A percentile compares a stretch with the other conserved stretches of the same genome.
Conservation (phyloP, 2,329 filamentous ascomycete species). For the Colletotrichum paranaense region DNA sequence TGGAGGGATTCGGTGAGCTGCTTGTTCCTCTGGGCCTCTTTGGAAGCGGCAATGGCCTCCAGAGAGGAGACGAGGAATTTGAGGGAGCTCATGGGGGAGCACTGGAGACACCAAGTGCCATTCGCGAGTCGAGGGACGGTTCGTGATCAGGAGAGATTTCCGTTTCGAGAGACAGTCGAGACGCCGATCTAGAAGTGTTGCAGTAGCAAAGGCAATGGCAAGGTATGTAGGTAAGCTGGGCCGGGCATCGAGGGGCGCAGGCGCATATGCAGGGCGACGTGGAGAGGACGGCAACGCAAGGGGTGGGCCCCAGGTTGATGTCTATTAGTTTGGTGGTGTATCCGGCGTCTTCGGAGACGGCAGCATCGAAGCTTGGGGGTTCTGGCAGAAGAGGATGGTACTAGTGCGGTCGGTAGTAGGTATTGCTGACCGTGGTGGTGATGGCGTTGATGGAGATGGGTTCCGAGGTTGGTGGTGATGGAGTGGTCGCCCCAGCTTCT, state of each 20-base stretch:
- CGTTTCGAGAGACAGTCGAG: background rate
- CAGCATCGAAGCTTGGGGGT: background rate
- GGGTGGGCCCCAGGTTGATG: background rate
- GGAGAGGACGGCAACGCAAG: conserved; percentile 10
- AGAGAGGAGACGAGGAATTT: conserved; percentile 95
- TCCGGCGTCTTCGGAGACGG: background rate
- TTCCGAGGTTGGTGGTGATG: background rate
- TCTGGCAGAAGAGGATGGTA: background rate
- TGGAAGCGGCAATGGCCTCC: conserved; percentile 90
- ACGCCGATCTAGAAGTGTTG: background rate
- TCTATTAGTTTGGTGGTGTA: background rate
- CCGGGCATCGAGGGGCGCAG: conserved; percentile 31
- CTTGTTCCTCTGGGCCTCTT: conserved; percentile 89
- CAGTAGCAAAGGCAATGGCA: background rate
- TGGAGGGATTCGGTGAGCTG: conserved; percentile 85
- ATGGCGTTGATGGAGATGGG: background rate
- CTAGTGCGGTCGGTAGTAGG: background rate
- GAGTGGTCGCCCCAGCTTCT: background rate
- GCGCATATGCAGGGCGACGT: conserved; percentile 33
- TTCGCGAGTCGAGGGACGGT: conserved; percentile 45
- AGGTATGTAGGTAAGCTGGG: conserved; percentile 17
- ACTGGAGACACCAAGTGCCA: conserved; percentile 54
- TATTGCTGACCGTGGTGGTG: background rate
- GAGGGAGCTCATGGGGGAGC: conserved; percentile 86
- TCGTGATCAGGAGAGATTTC: conserved; percentile 13